Base-by-base conservation (phyloP, 2,329 filamentous ascomycete species). In the Hypoxylon sp. region DNA sequence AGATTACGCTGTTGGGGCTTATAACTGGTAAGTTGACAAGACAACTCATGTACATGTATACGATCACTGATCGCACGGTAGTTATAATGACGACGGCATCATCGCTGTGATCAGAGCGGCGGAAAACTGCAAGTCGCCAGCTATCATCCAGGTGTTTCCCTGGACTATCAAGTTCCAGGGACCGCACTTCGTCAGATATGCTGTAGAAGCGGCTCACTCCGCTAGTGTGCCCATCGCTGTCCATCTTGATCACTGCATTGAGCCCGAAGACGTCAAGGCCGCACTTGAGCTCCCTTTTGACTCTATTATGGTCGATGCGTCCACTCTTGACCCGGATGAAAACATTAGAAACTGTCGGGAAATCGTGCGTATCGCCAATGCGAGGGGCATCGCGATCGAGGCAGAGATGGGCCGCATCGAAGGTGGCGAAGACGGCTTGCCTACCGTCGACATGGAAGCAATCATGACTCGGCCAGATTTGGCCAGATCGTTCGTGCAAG, bases 261-360 rank as follows among this genome's bases (percentile, higher is more conserved):
- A 49, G 18, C 33, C 47, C 21, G 47, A 38, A n/a, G 35, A 40
- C n/a, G 61, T 77, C 77, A 64, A 68, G 77, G 17, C 23, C 13
- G 40, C 40, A 13, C 23, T 43, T 24, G 23, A 26, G 13, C 75
- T 85, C 31, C 79, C 79, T 0, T 90, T 91, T 63, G 88, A 91
- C 70, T 83, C 79, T 49, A 90, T 91, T 70, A 91, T 91, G 88
- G 84, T 91, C 0, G 89, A 91, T 73, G 91, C 91, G 88, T 85
- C 81, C 55, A 88, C 91, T 70, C 85, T 88, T 68, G 87, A 89
- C 64, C 86, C 86, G 65, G 86, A 82, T 50, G 87, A 90, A 74
- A 91, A 91, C 69, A 76, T 92, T 31, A 76, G 79, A 3, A 79
- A 82, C 69, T 90, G 86, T 13, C 79, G 78, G 48, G 83, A 87